Conservation (phyloP, 163 green algal genomes). For the Volvox carteri region DNA sequence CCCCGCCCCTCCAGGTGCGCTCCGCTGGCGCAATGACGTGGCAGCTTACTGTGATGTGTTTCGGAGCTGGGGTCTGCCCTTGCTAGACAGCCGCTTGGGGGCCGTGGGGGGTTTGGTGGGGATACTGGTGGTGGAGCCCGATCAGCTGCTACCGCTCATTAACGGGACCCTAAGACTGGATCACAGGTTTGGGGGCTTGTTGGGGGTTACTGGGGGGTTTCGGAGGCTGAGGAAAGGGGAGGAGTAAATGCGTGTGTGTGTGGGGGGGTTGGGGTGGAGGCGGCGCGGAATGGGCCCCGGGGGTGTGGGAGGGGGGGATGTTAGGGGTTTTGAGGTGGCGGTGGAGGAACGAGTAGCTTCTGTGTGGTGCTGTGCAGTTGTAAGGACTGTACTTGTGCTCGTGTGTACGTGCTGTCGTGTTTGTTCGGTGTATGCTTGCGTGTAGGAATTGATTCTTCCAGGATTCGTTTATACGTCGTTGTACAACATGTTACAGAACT, state of each 20-base stretch:
- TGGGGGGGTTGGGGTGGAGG: no score
- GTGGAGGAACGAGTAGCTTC: no score
- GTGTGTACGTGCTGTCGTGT: no score
- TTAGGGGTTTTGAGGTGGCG: no score
- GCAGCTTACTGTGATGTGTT: constrained; percentile 73
- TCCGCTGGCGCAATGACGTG: constrained; percentile 88
- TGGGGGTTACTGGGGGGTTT: no score
- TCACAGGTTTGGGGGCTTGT: constrained; percentile 28
- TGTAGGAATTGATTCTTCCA: no score
- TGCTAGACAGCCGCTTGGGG: constrained; percentile 61
- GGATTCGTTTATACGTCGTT: background rate
- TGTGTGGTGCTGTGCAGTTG: no score
- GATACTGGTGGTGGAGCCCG: constrained; percentile 83
- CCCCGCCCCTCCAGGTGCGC: constrained; percentile 72
- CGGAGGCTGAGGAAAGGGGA: background rate
- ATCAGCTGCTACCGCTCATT: constrained; percentile 81
- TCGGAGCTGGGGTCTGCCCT: constrained; percentile 44
- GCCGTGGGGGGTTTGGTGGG: constrained; percentile 63
- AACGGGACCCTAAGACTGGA: constrained; percentile 75
- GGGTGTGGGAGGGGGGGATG: no score
- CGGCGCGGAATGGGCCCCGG: background rate
- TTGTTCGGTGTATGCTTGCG: no score
- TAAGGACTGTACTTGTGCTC: no score
- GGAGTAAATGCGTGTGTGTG: no score
- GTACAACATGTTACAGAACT: background rate